These are phyloP conservation scores for Populus tomentosa DNA, from an alignment of 441 rosid genomes.

Conservation along the genomic window DNA sequence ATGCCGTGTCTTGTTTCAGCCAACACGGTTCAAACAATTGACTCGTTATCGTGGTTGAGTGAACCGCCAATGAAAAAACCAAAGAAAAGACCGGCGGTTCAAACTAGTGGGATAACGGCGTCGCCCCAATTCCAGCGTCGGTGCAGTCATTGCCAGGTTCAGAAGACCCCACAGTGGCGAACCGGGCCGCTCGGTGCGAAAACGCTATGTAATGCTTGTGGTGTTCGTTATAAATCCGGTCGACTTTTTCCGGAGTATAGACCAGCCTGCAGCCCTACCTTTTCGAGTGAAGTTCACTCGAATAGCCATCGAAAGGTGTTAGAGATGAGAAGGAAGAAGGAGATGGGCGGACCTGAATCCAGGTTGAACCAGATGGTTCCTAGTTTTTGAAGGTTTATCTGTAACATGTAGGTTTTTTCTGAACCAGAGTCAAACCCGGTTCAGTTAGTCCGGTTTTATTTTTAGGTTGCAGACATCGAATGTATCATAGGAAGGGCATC, in stretches of 20 bases:
- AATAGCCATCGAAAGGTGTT: slow-evolving; percentile 85
- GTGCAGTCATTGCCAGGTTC: slow-evolving; percentile 85
- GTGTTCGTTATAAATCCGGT: slow-evolving; percentile 31
- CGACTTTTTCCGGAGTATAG: slow-evolving; percentile 81
- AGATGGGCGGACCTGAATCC: slow-evolving; percentile 24
- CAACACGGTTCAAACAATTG: slow-evolving; percentile 23
- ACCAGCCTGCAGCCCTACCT: slow-evolving; percentile 25
- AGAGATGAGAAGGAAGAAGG: slow-evolving; percentile 77
- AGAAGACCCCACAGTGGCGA: slow-evolving; percentile 96
- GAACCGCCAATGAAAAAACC: slow-evolving; percentile 35
- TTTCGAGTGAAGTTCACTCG: slow-evolving; percentile 67
- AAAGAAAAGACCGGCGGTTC: slow-evolving; percentile 33
- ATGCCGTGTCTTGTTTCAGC: slow-evolving; percentile 10
- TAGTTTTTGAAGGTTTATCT: slow-evolving; percentile 6
- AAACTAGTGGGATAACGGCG: slow-evolving; percentile 17
- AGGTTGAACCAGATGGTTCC: slow-evolving; percentile 19
- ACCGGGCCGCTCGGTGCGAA: slow-evolving; percentile 87
- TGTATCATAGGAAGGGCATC: not conserved
- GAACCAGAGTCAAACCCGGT: slow-evolving; percentile 10
- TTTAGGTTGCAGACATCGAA: slow-evolving; percentile 3
- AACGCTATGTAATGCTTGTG: slow-evolving; percentile 90
- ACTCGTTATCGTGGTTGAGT: slow-evolving; percentile 17
- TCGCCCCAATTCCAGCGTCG: slow-evolving; percentile 37
- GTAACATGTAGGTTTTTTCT: not conserved
- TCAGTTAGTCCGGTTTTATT: not conserved